A percentile compares a stretch with the other conserved stretches of the same genome.
Conservation (phyloP, 164 flowering plant genomes). For the Vitis rotundifolia region DNA sequence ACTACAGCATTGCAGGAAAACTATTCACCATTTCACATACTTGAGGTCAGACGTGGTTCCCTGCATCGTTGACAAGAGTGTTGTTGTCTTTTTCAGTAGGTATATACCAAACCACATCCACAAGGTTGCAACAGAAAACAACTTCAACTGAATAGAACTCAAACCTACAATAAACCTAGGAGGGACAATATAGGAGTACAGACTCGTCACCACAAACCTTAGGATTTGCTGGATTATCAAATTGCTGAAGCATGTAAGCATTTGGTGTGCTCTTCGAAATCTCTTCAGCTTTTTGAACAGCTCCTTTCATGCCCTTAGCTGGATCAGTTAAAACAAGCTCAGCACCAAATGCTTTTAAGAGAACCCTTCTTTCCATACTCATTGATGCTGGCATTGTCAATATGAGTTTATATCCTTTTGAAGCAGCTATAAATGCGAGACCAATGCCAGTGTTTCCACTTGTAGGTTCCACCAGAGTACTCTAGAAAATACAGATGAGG, state of each 20-base stretch:
- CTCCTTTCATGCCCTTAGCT: conserved; percentile 86
- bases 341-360: conserved; percentile 90
- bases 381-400: conserved; percentile 94
- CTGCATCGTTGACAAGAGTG: too few relatives aligned
- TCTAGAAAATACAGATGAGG: conserved; percentile 34
- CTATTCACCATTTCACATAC: too few relatives aligned
- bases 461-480: conserved; percentile 82
- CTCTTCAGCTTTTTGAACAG: conserved; percentile 82
- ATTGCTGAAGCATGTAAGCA: conserved; percentile 88
- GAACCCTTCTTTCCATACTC: conserved; percentile 89
- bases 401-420: conserved; percentile 80
- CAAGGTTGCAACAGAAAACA: too few relatives aligned
- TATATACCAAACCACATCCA: neutral
- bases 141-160: too few relatives aligned
- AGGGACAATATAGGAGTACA: neutral
- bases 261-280: conserved; percentile 69
- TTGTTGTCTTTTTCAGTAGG: too few relatives aligned
- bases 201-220: conserved; percentile 36
- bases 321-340: conserved; percentile 80
- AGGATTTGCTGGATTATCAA: conserved; percentile 91
- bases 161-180: too few relatives aligned
- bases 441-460: conserved; percentile 97
- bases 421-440: conserved; percentile 89
- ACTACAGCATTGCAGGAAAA: too few relatives aligned
- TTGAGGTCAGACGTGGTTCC: too few relatives aligned